phyloP scores from a whole-genome alignment of 345 rosid species.

The Gossypium arboreum region DNA sequence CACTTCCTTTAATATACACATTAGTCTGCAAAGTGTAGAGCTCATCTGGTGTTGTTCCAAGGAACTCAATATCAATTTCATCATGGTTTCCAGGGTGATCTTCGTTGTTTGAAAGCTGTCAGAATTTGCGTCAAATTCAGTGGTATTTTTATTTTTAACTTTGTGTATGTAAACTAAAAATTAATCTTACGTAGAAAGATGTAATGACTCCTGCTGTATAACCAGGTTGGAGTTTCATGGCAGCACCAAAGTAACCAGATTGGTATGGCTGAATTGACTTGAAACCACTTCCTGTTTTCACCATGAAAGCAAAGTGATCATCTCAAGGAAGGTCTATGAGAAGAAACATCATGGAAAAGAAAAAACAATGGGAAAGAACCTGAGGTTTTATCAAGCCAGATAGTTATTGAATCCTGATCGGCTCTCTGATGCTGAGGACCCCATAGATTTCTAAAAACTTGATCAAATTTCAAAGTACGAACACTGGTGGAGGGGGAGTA shows the following conservation, averaged over 20 bases:
- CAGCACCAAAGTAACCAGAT: conserved; percentile 83
- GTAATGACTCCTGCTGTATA: conserved; percentile 94
- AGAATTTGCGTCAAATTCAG: neutral
- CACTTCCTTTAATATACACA: conserved; percentile 86
- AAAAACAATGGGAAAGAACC: conserved; percentile 33
- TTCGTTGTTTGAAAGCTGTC: conserved; percentile 81
- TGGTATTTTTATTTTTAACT: too few relatives aligned
- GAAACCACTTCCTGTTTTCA: conserved; percentile 79
- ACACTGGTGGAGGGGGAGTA: conserved; percentile 61
- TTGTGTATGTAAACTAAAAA: neutral
- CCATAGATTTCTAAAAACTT: conserved; percentile 63
- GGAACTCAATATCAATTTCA: conserved; percentile 83
- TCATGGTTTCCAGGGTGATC: conserved; percentile 85
- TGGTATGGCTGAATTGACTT: conserved; percentile 62
- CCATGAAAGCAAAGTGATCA: conserved; percentile 10
- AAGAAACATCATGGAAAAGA: neutral
- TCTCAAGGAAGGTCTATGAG: neutral
- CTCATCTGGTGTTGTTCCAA: conserved; percentile 71
- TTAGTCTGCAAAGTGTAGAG: conserved; percentile 88
- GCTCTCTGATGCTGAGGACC: conserved; percentile 78
- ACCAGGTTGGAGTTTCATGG: conserved; percentile 81
- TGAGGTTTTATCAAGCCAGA: conserved; percentile 71
- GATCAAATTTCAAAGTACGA: conserved; percentile 42
- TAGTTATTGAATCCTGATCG: conserved; percentile 51
- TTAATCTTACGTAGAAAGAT: conserved; percentile 58